Percentiles rank a stretch among this genome's conserved stretches.
phyloP scores from a whole-genome alignment of 2,329 filamentous ascomycete genomes.

The Orbilia brochopaga region DNA sequence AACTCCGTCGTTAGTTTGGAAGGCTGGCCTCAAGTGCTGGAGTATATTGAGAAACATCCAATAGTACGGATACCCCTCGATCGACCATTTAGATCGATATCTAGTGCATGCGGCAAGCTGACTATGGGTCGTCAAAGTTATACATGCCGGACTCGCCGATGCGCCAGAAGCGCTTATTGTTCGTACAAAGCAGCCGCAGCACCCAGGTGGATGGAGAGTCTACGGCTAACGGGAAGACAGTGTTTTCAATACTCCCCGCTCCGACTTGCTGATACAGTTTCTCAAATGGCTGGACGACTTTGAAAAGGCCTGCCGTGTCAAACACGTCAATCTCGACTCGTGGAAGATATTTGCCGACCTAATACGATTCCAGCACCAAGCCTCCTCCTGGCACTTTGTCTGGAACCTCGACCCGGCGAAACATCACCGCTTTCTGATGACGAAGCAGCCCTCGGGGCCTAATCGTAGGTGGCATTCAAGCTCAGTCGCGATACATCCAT shows the following conservation, averaged over 20 bases:
- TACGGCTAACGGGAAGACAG: constrained; percentile 4
- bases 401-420: constrained; percentile 43
- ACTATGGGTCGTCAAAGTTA: background rate
- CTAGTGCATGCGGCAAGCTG: background rate
- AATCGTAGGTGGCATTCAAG: constrained; percentile 12
- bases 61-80: constrained; percentile 19
- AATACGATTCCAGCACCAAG: constrained; percentile 45
- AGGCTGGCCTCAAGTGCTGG: constrained; percentile 26
- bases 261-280: constrained; percentile 32
- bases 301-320: constrained; percentile 34
- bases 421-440: constrained; percentile 44
- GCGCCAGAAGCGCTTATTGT: constrained; percentile 48
- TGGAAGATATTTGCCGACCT: constrained; percentile 50
- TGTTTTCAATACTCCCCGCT: constrained; percentile 46
- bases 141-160: constrained; percentile 10
- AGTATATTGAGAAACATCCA: constrained; percentile 30
- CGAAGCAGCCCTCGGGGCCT: constrained; percentile 32
- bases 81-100: background rate
- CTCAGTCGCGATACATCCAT: background rate
- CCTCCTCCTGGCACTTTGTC: constrained; percentile 45
- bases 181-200: constrained; percentile 7
- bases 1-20: constrained; percentile 31
- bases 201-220: constrained; percentile 1
- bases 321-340: constrained; percentile 38
- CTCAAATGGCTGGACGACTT: constrained; percentile 49